These are phyloP conservation scores for Rubroshorea leprosula DNA, from an alignment of 345 rosid genomes.

Conservation along the genomic window DNA sequence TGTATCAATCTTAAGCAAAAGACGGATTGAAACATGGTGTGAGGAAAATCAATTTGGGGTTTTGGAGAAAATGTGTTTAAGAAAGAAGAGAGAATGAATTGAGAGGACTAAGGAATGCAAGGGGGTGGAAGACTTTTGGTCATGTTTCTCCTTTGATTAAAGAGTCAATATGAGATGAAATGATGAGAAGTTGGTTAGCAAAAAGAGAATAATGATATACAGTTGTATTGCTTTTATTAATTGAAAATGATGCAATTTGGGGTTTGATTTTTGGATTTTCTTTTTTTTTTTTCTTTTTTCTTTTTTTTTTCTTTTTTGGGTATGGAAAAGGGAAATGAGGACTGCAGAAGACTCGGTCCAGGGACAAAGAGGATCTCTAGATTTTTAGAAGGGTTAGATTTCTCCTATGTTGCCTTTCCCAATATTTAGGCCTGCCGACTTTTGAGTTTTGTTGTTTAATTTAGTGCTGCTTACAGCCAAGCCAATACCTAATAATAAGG, in stretches of 20 bases:
- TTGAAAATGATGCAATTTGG: neutral
- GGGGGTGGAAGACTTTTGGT: constrained; percentile 10
- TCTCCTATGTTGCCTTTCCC: too few species aligned
- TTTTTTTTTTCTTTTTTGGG: too few species aligned
- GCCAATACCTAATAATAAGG: too few species aligned
- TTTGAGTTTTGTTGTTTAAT: too few species aligned
- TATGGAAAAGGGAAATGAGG: too few species aligned
- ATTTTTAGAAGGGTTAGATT: too few species aligned
- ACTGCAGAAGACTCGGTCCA: too few species aligned
- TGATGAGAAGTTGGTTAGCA: constrained; percentile 9
- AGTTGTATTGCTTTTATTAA: neutral
- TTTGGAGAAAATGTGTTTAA: neutral
- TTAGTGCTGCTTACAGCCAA: too few species aligned
- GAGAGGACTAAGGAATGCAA: constrained; percentile 27
- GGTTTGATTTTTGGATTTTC: constrained; percentile 7
- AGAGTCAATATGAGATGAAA: constrained; percentile 17
- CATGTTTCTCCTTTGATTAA: constrained; percentile 23
- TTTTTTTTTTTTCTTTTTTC: too few species aligned
- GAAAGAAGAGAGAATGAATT: constrained; percentile 7
- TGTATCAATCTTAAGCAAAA: neutral
- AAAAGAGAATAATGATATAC: neutral
- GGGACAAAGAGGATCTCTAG: too few species aligned
- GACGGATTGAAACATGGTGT: too few species aligned
- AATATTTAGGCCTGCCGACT: too few species aligned
- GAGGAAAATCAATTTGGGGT: neutral